Conservation (phyloP, 192 early-diverging fungal genomes). For the Funneliformis geosporum region DNA sequence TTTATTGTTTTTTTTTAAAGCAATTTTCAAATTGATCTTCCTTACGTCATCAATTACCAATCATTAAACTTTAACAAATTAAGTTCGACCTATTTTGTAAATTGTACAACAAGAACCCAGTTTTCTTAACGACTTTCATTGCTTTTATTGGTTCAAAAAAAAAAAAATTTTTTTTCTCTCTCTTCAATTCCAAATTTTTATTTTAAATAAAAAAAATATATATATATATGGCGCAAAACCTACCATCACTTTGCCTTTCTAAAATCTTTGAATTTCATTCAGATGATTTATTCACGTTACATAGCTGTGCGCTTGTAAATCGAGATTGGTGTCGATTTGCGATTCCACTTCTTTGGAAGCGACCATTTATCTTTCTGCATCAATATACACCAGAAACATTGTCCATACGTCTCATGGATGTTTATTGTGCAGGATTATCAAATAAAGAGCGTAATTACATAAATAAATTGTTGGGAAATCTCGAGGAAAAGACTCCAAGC, state of each 20-base stretch:
- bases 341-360: neutral
- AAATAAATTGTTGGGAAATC: neutral
- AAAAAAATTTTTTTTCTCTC: too few relatives aligned
- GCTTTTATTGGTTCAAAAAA: too few relatives aligned
- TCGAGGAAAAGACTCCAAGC: neutral
- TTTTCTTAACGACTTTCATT: too few relatives aligned
- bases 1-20: too few relatives aligned
- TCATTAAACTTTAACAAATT: too few relatives aligned
- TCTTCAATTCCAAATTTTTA: neutral
- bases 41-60: too few relatives aligned
- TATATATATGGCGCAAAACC: neutral
- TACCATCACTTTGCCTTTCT: neutral
- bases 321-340: neutral
- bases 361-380: neutral
- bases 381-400: neutral
- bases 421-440: neutral
- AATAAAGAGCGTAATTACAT: neutral
- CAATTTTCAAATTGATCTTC: too few relatives aligned
- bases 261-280: neutral
- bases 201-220: neutral
- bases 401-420: neutral
- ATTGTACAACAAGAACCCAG: too few relatives aligned
- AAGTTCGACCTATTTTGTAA: too few relatives aligned
- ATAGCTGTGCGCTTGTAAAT: neutral
- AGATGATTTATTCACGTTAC: neutral